Evolutionary conservation across 116 monocot species (phyloP), one percentile per base, ranked within the genome.

Genomic region (Zostera marina): DNA sequence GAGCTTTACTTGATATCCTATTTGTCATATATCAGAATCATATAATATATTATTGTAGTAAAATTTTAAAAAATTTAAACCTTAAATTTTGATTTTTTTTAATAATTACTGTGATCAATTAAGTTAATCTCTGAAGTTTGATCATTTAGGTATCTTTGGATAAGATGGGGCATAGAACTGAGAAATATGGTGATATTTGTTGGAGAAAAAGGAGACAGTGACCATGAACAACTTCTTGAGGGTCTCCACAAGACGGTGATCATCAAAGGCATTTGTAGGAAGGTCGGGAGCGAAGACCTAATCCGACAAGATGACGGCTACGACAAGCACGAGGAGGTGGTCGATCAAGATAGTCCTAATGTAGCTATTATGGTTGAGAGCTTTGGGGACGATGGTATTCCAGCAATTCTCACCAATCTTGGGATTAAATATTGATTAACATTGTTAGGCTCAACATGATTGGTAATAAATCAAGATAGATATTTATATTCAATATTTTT

Each of bases 171-270:
- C 0, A 60, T 83, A 0, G 73, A 88, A 38, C 64, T 88, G 0
- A 58, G 74, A n/a, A 80, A 75, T 46, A 63, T 80, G 69, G 58
- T 62, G 20, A 66, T 75, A 2, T 63, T 83, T 15, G 75, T 74
- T 7, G 88, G 83, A 52, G 88, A 83, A 12, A 73, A 57, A 68
- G 88, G 88, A 7, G 88, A 88, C 52, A 88, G 77, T 0, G 88
- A 83, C 59, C 63, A 62, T n/a, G 83, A 88, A 26, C 69, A 77
- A 24, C 80, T 88, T 47, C 64, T 74, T 20, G 67, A 74, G 0
- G 88, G 88, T 9, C 56, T 80, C 23, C 79, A 83, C 57, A 80
- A 68, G 65, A 69, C 76, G 5, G n/a, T 88, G 9, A 43, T 88
- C 14, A 56, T 88, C 17, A 51, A 42, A 53, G 75, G 65, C 0